phyloP scores from a whole-genome alignment of 495 filamentous ascomycete species.

The Trichocladium uniseriatum region DNA sequence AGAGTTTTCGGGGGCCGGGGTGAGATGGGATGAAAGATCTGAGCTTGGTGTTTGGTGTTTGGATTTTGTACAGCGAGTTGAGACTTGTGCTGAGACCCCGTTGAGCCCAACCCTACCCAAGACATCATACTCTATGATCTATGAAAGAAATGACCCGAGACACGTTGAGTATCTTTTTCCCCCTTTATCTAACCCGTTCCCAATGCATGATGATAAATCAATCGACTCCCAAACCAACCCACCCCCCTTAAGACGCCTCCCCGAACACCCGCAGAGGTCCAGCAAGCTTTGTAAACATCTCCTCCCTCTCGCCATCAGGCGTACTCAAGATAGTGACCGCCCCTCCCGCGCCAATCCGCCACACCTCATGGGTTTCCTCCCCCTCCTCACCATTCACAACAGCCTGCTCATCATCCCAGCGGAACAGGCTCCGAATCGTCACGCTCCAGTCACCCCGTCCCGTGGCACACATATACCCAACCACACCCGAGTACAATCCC shows the following conservation, averaged over 20 bases:
- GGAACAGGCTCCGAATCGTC: constrained; percentile 69
- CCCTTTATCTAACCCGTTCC: too few species aligned
- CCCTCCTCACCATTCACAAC: constrained; percentile 11
- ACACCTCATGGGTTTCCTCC: constrained; percentile 40
- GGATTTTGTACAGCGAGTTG: too few species aligned
- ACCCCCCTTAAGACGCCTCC: constrained; percentile 17
- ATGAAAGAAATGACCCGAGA: not conserved
- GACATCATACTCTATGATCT: too few species aligned
- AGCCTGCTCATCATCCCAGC: constrained; percentile 47
- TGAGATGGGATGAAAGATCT: too few species aligned
- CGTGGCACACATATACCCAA: constrained; percentile 80
- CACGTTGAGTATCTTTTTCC: constrained; percentile 8
- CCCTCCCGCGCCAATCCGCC: constrained; percentile 82
- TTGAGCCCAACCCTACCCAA: constrained; percentile 8
- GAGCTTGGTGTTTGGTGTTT: too few species aligned
- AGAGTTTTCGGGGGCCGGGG: too few species aligned
- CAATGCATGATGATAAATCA: too few species aligned
- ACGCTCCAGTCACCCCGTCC: constrained; percentile 85
- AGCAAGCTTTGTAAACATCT: constrained; percentile 77
- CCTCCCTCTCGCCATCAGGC: constrained; percentile 71
- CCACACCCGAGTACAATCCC: constrained; percentile 80
- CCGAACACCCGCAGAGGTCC: constrained; percentile 53
- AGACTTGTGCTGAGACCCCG: too few species aligned
- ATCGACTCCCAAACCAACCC: too few species aligned
- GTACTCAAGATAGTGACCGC: constrained; percentile 77